Evolutionary conservation across 345 rosid genomes (phyloP), one percentile per base, ranked within the genome.

Genomic region (Camelina hispida): DNA sequence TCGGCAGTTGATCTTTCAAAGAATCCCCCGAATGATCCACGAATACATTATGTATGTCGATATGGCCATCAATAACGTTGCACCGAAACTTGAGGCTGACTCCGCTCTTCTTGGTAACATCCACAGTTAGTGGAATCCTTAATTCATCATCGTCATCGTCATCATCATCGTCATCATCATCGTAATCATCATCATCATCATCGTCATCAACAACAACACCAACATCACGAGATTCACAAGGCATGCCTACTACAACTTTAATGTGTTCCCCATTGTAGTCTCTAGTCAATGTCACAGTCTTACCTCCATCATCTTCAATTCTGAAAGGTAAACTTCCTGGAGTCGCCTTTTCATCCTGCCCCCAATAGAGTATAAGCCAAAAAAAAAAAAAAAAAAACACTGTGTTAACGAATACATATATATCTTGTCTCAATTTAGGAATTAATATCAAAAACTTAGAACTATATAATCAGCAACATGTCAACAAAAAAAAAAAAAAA

Each of bases 181-280:
- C 25, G 4, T 28, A 5, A 28, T 28, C 30, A 28, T 28, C 30
- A 25, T 25, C 28, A 25, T 25, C 28, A 25, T 25, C 28, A 25
- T 25, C 28, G 3, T 25, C 25, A 23, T 23, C 25, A 23, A 1
- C 25, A 23, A 1, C 25, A 23, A 23, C 25, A 23, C 25, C 25
- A 23, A 23, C 25, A 23, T 23, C 28, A 25, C 28, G 28, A 25
- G 28, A 25, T 25, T 25, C 37, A 34, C 42, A 73, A 82, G 13
- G 90, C 97, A 89, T 91, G 74, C 84, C 81, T 66, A 89, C 96
- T 52, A 88, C 91, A 64, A 91, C 88, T 62, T 77, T 79, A 22
- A 91, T 71, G 14, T 68, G 77, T 47, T 91, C 97, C 51, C 87
- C 93, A 30, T 88, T 80, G 75, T 81, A 89, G 6, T 93, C 83